These are phyloP conservation scores for Lachancea waltii DNA, from an alignment of 805 yeast genomes.

Conservation along the genomic window DNA sequence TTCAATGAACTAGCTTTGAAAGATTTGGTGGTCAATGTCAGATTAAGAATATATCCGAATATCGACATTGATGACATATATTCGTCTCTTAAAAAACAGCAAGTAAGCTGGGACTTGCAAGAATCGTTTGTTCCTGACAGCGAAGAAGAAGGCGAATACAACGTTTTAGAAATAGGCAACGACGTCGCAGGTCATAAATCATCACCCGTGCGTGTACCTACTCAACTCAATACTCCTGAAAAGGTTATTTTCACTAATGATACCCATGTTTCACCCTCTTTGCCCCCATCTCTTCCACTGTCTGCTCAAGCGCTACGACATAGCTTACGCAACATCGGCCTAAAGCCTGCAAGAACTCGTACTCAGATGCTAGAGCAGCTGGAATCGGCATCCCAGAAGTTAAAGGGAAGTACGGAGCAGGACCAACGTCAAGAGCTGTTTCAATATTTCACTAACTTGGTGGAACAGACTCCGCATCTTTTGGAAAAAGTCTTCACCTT, in stretches of 20 bases:
- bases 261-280: background rate
- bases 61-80: background rate
- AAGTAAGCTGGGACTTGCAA: background rate
- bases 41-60: background rate
- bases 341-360: slow-evolving; percentile 27
- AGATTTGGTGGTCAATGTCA: background rate
- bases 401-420: slow-evolving; percentile 11
- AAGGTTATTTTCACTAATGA: background rate
- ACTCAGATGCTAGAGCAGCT: slow-evolving; percentile 25
- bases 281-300: slow-evolving; percentile 14
- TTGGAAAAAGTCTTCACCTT: slow-evolving; percentile 27
- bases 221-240: background rate
- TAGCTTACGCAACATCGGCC: slow-evolving; percentile 21
- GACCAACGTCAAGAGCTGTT: slow-evolving; percentile 16
- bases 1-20: background rate
- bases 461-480: slow-evolving; percentile 17
- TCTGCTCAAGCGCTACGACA: slow-evolving; percentile 24
- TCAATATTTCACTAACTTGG: slow-evolving; percentile 18
- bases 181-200: background rate
- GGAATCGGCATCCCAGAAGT: slow-evolving; percentile 23
- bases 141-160: slow-evolving; percentile 3
- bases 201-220: background rate
- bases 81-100: background rate
- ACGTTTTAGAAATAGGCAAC: background rate
- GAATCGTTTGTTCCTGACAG: background rate